phyloP scores from a whole-genome alignment of 805 yeast species.

The Candida vaughaniae region DNA sequence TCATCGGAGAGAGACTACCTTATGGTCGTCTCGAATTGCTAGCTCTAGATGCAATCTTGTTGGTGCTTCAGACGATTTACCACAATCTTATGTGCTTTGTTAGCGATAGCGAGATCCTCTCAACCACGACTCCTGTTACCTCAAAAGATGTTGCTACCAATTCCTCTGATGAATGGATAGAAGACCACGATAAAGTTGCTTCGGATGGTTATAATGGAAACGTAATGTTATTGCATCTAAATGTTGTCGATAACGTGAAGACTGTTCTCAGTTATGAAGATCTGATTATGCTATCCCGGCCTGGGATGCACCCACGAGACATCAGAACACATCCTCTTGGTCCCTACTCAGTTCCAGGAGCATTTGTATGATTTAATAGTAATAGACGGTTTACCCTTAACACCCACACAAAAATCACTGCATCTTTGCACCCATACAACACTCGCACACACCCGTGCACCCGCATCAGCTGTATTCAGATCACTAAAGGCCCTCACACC shows the following conservation, averaged over 20 bases:
- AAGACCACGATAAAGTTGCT: constrained; percentile 8
- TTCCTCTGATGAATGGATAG: neutral
- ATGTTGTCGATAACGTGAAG: constrained; percentile 13
- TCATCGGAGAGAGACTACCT: constrained; percentile 39
- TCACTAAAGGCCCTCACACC: too few species aligned
- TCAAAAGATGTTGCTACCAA: neutral
- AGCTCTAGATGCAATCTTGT: constrained; percentile 24
- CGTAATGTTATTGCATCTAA: constrained; percentile 28
- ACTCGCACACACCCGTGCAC: too few species aligned
- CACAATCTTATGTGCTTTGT: constrained; percentile 33
- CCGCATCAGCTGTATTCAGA: too few species aligned
- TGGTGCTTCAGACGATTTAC: constrained; percentile 27
- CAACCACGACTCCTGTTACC: neutral
- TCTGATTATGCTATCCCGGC: constrained; percentile 1
- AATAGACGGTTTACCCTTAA: too few species aligned
- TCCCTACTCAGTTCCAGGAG: constrained; percentile 10
- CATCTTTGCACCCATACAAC: too few species aligned
- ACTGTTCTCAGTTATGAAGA: constrained; percentile 9
- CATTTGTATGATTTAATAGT: too few species aligned
- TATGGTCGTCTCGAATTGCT: constrained; percentile 24
- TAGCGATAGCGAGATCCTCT: constrained; percentile 30
- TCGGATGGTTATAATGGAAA: constrained; percentile 42
- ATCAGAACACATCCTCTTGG: neutral
- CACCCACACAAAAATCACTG: too few species aligned
- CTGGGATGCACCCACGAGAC: neutral